Percentiles rank a stretch among this genome's conserved stretches.
Evolutionary conservation across 2,329 filamentous ascomycete genomes (phyloP).

Genomic region (Fusarium sterilihyphosum): DNA sequence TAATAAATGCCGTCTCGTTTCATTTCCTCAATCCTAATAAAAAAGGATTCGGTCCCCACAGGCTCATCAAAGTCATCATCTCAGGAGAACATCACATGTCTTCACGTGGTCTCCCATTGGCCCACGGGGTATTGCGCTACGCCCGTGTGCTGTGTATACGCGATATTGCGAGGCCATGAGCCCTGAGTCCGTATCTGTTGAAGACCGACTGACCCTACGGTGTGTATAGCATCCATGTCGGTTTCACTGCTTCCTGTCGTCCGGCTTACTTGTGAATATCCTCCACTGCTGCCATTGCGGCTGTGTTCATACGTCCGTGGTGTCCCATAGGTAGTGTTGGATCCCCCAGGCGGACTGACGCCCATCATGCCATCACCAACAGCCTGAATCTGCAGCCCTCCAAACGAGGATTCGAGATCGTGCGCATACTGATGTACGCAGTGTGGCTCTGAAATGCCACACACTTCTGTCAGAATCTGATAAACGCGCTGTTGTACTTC

Average conservation of each 20-base stretch:
- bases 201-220: slow-evolving; percentile 33
- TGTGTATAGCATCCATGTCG: slow-evolving; percentile 37
- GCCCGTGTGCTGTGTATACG: slow-evolving; percentile 27
- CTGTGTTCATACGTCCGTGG: slow-evolving; percentile 43
- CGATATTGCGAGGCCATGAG: slow-evolving; percentile 37
- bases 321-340: slow-evolving; percentile 47
- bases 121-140: slow-evolving; percentile 33
- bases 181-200: slow-evolving; percentile 33
- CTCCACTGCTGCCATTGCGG: slow-evolving; percentile 49
- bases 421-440: slow-evolving; percentile 62
- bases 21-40: slow-evolving; percentile 16
- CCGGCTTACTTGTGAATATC: slow-evolving; percentile 49
- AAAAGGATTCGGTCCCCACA: background rate
- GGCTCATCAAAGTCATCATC: slow-evolving; percentile 4
- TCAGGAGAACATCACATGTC: background rate
- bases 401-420: slow-evolving; percentile 44
- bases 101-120: slow-evolving; percentile 27
- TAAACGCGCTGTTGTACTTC: slow-evolving; percentile 65
- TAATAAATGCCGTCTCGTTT: slow-evolving; percentile 17
- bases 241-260: slow-evolving; percentile 47
- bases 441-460: slow-evolving; percentile 60
- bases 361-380: slow-evolving; percentile 14
- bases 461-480: slow-evolving; percentile 60
- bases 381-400: slow-evolving; percentile 35
- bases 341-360: slow-evolving; percentile 10